Percentiles rank a stretch among this genome's conserved stretches.
Evolutionary conservation across 1,139 yeast species (phyloP).

Genomic region (Pichia sp.): DNA sequence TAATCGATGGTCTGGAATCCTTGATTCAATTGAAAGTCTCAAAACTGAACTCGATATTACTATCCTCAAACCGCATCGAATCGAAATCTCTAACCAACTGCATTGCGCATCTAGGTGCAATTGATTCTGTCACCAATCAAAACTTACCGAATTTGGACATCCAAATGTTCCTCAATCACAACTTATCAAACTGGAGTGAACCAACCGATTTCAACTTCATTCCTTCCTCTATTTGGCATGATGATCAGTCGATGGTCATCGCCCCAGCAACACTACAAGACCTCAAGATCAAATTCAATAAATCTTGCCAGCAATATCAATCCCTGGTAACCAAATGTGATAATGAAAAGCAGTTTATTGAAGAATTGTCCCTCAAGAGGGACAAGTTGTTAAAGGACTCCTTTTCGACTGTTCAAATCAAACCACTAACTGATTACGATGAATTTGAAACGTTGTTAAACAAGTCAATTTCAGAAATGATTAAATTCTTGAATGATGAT

Average conservation of each 20-base stretch:
- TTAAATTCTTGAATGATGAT: conserved; percentile 67
- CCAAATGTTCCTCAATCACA: conserved; percentile 91
- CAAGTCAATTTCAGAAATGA: conserved; percentile 49
- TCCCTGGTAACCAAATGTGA: conserved; percentile 40
- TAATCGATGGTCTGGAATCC: conserved; percentile 80
- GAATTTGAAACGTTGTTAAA: conserved; percentile 51
- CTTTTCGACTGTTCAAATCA: conserved; percentile 33
- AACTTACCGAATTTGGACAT: conserved; percentile 74
- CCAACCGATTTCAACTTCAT: conserved; percentile 80
- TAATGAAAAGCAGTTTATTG: conserved; percentile 44
- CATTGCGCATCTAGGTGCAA: no score
- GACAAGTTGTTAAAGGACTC: conserved; percentile 30
- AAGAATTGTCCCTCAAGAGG: conserved; percentile 36
- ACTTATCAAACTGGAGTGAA: conserved; percentile 67
- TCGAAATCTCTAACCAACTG: no score
- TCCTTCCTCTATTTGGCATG: conserved; percentile 96
- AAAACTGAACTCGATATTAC: conserved; percentile 63
- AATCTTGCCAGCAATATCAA: conserved; percentile 42
- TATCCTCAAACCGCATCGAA: no score
- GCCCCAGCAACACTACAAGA: conserved; percentile 53
- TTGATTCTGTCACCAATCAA: conserved; percentile 55
- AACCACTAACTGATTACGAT: conserved; percentile 36
- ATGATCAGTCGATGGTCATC: conserved; percentile 71
- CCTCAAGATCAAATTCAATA: conserved; percentile 53
- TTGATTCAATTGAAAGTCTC: conserved; percentile 74